Conservation (phyloP, 352 stramenopile genomes). For the Phytophthora capsici region DNA sequence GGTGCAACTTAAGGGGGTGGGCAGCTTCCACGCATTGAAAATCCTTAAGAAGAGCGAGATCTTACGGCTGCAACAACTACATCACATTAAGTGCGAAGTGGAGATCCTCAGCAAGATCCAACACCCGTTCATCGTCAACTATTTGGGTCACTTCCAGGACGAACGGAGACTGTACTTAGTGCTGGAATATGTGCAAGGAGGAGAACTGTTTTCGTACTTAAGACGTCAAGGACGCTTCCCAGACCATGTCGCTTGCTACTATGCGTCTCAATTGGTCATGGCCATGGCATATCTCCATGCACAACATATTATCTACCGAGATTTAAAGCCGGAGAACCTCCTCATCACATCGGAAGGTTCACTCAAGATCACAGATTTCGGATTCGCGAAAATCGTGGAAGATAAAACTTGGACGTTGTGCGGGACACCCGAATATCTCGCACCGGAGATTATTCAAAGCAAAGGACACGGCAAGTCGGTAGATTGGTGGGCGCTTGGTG, state of each 20-base stretch:
- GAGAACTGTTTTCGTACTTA: constrained; percentile 94
- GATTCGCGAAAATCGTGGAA: constrained; percentile 93
- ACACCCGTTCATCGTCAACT: constrained; percentile 92
- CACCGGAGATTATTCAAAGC: constrained; percentile 93
- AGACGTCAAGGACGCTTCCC: constrained; percentile 79
- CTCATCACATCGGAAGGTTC: constrained; percentile 90
- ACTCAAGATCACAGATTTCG: constrained; percentile 95
- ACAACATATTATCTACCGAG: constrained; percentile 94
- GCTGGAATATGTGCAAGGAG: constrained; percentile 93
- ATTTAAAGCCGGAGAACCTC: constrained; percentile 94
- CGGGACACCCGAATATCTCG: constrained; percentile 94
- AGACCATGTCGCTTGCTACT: constrained; percentile 90
- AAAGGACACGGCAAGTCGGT: constrained; percentile 91
- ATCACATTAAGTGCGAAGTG: constrained; percentile 94
- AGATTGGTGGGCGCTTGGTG: constrained; percentile 92
- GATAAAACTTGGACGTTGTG: constrained; percentile 93
- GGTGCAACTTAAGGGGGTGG: constrained; percentile 66
- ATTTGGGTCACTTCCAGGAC: constrained; percentile 90
- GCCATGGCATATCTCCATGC: constrained; percentile 90
- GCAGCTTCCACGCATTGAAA: constrained; percentile 87
- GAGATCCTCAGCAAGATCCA: constrained; percentile 87
- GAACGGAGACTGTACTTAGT: constrained; percentile 90
- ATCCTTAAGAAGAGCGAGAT: constrained; percentile 94
- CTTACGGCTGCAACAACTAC: constrained; percentile 87
- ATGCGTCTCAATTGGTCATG: constrained; percentile 87